A percentile compares a stretch with the other conserved stretches of the same genome.
Evolutionary conservation across 106 monocot genomes (phyloP).

Genomic region (Chionographis japonica): DNA sequence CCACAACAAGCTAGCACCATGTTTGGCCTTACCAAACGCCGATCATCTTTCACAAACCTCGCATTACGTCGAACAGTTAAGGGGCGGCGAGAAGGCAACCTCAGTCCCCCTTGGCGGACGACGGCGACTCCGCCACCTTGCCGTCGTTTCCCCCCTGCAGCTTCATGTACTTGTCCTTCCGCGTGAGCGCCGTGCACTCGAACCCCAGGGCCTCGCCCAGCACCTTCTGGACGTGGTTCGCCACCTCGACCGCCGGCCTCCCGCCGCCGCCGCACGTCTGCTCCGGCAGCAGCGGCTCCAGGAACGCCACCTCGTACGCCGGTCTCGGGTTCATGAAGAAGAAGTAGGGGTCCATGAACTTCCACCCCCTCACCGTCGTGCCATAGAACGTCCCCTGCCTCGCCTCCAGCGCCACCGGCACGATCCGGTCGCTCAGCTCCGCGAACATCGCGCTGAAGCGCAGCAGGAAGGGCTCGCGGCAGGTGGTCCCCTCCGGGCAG

Average conservation of each 20-base stretch:
- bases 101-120: constrained; percentile 8
- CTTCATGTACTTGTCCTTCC: constrained; percentile 75
- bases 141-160: constrained; percentile 68
- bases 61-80: too few species aligned
- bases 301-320: constrained; percentile 69
- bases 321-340: constrained; percentile 95
- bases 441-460: constrained; percentile 85
- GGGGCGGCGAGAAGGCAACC: not conserved
- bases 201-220: constrained; percentile 51
- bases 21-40: too few species aligned
- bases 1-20: too few species aligned
- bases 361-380: constrained; percentile 70
- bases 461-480: constrained; percentile 77
- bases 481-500: constrained; percentile 90
- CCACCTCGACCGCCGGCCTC: constrained; percentile 66
- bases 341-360: constrained; percentile 84
- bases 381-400: constrained; percentile 58
- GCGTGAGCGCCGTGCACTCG: constrained; percentile 48
- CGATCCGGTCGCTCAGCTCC: constrained; percentile 68
- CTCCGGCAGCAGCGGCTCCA: constrained; percentile 50
- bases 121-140: constrained; percentile 24
- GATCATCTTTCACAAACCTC: too few species aligned
- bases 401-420: constrained; percentile 70
- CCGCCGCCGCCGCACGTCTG: constrained; percentile 50
- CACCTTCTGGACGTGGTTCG: constrained; percentile 68